Evolutionary conservation across 768 basidiomycete genomes (phyloP).

Genomic region (Termitomyces sp.): DNA sequence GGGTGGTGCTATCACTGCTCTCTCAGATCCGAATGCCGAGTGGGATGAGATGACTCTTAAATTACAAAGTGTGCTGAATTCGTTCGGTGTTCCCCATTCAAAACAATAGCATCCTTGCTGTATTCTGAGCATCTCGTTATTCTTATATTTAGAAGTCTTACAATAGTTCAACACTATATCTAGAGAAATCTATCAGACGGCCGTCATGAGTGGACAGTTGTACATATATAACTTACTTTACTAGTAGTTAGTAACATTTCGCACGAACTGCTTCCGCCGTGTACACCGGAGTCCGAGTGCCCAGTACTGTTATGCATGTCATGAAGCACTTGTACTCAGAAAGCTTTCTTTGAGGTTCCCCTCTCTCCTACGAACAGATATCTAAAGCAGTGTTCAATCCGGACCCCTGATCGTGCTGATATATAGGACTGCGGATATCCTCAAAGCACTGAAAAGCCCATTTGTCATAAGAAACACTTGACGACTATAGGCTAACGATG

Average conservation of each 20-base stretch:
- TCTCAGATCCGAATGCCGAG: constrained; percentile 81
- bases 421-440: background rate
- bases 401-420: background rate
- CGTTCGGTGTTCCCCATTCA: constrained; percentile 43
- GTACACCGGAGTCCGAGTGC: background rate
- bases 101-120: background rate
- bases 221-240: too few species aligned
- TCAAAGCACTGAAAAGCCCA: background rate
- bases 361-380: background rate
- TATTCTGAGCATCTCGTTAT: background rate
- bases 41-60: constrained; percentile 97
- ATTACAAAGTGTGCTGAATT: constrained; percentile 70
- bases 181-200: background rate
- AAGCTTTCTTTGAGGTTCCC: background rate
- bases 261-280: background rate
- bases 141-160: background rate
- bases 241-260: too few species aligned
- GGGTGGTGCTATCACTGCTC: constrained; percentile 94
- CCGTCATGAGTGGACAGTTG: too few species aligned
- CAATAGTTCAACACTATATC: background rate
- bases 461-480: background rate
- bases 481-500: constrained; percentile 9
- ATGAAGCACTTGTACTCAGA: background rate
- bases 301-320: background rate
- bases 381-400: background rate